Evolutionary conservation across 352 stramenopile species (phyloP), one percentile per base, ranked within the genome.

Genomic region (Globisporangium sylvaticum): DNA sequence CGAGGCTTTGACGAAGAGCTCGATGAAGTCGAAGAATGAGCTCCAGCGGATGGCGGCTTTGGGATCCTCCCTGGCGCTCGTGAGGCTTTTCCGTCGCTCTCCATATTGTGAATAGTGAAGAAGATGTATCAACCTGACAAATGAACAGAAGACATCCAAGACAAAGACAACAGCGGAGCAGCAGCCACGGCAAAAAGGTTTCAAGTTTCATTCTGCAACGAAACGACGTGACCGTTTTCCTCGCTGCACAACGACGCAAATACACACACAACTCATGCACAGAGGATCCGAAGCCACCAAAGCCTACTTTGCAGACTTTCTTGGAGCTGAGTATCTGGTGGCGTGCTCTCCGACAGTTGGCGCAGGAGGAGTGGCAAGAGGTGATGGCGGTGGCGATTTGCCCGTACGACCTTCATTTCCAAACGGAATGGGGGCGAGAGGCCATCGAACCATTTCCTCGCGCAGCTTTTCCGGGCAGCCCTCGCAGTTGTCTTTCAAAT

Each of bases 1-100:
- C 31, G 55, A 61, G 55, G 31, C 31, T 61, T 61, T 48, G 55
- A 14, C 1, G 31, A 9, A 20, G 32, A 59, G 22, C 7, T 3
- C 20, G 39, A 42, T 1, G 34, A 24, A n/a, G 39, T 2, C n/a
- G 66, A 32, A n/a, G 67, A 52, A 10, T 50, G 18, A 9, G 0
- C 42, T 50, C 42, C 42, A 27, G 68, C 54, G 20, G 75, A 61
- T 15, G 72, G 64, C 4, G 67, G 67, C 57, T 72, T 70, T 25
- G 66, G 62, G 14, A 50, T 46, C 31, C 59, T 69, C 9, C 24
- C 60, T 56, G 29, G 31, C 20, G n/a, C 60, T 24, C 46, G 60
- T 9, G 60, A 25, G 0, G 60, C 46, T 48, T 18, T 18, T 37
- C 34, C 46, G 27, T 44, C 58, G 25, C 25, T 37, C 2, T 67